Evolutionary conservation across 1,139 yeast species (phyloP), one percentile per base, ranked within the genome.

Genomic region (Blastobotrys arbuscula): DNA sequence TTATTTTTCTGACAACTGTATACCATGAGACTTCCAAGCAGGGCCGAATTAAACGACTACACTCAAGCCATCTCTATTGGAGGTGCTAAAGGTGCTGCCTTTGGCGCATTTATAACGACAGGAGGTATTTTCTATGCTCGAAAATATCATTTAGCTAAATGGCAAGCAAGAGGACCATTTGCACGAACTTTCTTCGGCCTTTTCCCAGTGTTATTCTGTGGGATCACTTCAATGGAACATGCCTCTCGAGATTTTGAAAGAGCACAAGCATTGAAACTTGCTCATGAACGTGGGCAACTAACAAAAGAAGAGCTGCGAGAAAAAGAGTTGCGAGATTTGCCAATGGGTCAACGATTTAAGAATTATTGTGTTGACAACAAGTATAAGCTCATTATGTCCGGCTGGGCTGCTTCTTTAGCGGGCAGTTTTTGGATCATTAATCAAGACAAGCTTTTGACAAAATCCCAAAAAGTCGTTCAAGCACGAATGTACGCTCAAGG

Each of bases 401-500:
- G 89, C 1, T 89, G 97, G 97, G 95, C 88, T 18, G 88, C 81
- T 24, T 82, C 95, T 7, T 69, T 89, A 73, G 88, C 77, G 57
- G 96, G 95, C 1, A 83, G 95, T 2, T 87, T 94, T 88, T 78
- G 73, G 50, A 61, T 73, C 45, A 88, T 87, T 46, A 83, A 86
- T 71, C 78, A 76, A 59, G 96, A 88, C 67, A 83, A 81, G 58
- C 74, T 81, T 66, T 76, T 88, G 82, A 78, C 89, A 50, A 78
- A 77, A 51, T 73, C 95, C 4, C 96, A 89, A 70, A 89, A 88
- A 68, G 79, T 87, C 36, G 96, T 87, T 28, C 95, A 86, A 66
- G 96, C 96, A 26, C 83, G 96, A 77, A 88, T 88, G 82, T 87
- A 87, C 65, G 96, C 96, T 8, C 96, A 88, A 68, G 89, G 85